Percentiles rank a stretch among this genome's conserved stretches.
These are phyloP conservation scores for Hebeloma cylindrosporum DNA, from an alignment of 768 basidiomycete species.

Conservation along the genomic window DNA sequence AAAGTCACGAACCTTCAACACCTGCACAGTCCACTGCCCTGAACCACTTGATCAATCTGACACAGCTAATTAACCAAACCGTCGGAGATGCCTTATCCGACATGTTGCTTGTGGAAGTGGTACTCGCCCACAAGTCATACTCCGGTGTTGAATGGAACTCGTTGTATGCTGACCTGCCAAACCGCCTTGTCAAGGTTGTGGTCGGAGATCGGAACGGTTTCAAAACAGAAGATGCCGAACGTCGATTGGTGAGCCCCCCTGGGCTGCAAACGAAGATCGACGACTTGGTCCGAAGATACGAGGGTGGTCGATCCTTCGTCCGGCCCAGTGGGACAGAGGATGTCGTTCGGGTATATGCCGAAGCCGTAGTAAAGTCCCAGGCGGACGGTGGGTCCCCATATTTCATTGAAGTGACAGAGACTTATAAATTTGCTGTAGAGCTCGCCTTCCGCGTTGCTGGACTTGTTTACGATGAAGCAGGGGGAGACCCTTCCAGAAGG, in stretches of 20 bases:
- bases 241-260: conserved; percentile 75
- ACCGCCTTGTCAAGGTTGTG: conserved; percentile 90
- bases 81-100: conserved; percentile 97
- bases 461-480: conserved; percentile 79
- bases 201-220: conserved; percentile 82
- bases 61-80: conserved; percentile 92
- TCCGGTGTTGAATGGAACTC: conserved; percentile 87
- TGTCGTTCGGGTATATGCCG: conserved; percentile 96
- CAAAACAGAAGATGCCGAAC: conserved; percentile 91
- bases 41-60: conserved; percentile 73
- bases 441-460: conserved; percentile 85
- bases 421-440: conserved; percentile 42
- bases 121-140: conserved; percentile 88
- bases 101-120: conserved; percentile 91
- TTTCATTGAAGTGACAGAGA: background rate
- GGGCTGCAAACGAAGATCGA: conserved; percentile 84
- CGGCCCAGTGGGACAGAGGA: conserved; percentile 98
- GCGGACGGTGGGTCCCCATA: conserved; percentile 73
- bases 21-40: conserved; percentile 82
- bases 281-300: conserved; percentile 72
- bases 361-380: conserved; percentile 70
- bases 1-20: conserved; percentile 68
- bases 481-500: conserved; percentile 74
- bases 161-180: conserved; percentile 90
- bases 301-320: conserved; percentile 89